phyloP scores from a whole-genome alignment of 768 basidiomycete species.

The Podaxis sp. region DNA sequence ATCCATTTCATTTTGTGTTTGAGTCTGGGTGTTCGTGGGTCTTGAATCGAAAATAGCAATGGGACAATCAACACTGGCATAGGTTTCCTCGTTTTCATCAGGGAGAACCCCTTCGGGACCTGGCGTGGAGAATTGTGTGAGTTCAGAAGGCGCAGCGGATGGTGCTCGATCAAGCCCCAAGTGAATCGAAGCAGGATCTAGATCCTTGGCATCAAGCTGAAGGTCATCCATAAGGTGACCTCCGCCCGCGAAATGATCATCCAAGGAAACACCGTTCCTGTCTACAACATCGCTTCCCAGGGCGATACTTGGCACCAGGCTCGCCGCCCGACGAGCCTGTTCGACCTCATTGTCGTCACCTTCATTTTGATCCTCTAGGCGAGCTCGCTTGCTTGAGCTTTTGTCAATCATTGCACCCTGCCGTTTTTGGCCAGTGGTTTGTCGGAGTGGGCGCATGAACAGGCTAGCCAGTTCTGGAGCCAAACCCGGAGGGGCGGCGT shows the following conservation, averaged over 20 bases:
- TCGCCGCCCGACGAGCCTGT: slow-evolving; percentile 62
- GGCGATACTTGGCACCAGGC: slow-evolving; percentile 58
- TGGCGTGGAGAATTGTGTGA: slow-evolving; percentile 65
- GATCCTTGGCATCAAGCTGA: slow-evolving; percentile 59
- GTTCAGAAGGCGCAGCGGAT: slow-evolving; percentile 51
- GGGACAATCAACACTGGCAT: slow-evolving; percentile 67
- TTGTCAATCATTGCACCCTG: slow-evolving; percentile 54
- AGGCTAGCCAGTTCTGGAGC: slow-evolving; percentile 78
- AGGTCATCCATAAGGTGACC: slow-evolving; percentile 65
- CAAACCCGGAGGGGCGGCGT: slow-evolving; percentile 80
- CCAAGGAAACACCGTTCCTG: slow-evolving; percentile 20
- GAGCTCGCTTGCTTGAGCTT: slow-evolving; percentile 54
- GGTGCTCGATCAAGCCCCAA: slow-evolving; percentile 28
- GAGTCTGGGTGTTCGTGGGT: slow-evolving; percentile 39
- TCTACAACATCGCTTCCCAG: slow-evolving; percentile 33
- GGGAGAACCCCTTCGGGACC: slow-evolving; percentile 45
- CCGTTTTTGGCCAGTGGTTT: slow-evolving; percentile 50
- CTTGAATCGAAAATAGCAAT: slow-evolving; percentile 79
- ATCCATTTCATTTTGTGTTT: slow-evolving; percentile 29
- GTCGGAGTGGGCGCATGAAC: slow-evolving; percentile 73
- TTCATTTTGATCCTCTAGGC: slow-evolving; percentile 45
- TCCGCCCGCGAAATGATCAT: slow-evolving; percentile 49
- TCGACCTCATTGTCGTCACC: slow-evolving; percentile 66
- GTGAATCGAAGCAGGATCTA: slow-evolving; percentile 36
- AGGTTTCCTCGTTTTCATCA: slow-evolving; percentile 60